A percentile compares a stretch with the other conserved stretches of the same genome.
These are phyloP conservation scores for Penicillium arizonense DNA, from an alignment of 495 filamentous ascomycete genomes.

Conservation along the genomic window DNA sequence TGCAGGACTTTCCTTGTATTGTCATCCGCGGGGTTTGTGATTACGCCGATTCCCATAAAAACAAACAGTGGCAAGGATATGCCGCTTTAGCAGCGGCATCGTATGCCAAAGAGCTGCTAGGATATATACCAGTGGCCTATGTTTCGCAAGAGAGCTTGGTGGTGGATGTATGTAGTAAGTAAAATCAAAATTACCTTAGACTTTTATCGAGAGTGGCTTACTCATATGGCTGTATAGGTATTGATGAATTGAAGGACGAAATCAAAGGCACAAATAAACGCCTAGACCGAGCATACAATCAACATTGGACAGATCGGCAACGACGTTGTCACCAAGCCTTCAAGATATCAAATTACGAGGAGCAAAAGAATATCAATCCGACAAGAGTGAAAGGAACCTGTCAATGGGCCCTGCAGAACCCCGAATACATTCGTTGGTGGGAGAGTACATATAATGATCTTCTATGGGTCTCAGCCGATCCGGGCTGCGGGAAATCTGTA, in stretches of 20 bases:
- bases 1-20: conserved; percentile 29
- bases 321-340: conserved; percentile 24
- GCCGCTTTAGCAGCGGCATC: conserved; percentile 30
- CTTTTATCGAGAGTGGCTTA: too few species aligned
- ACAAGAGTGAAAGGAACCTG: conserved; percentile 21
- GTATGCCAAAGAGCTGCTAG: conserved; percentile 13
- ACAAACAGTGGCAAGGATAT: conserved; percentile 32
- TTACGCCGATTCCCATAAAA: conserved; percentile 38
- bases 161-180: too few species aligned
- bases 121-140: too few species aligned
- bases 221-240: too few species aligned
- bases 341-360: conserved; percentile 24
- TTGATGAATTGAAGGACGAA: too few species aligned
- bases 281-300: too few species aligned
- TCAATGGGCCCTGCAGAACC: conserved; percentile 27
- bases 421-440: conserved; percentile 30
- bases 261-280: too few species aligned
- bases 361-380: conserved; percentile 30
- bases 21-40: conserved; percentile 35
- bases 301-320: conserved; percentile 17
- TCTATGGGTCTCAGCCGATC: conserved; percentile 45
- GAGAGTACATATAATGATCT: conserved; percentile 24
- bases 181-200: too few species aligned
- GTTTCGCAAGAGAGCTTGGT: too few species aligned
- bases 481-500: conserved; percentile 31